Conservation (phyloP, 495 filamentous ascomycete genomes). For the Penicillium silybi region DNA sequence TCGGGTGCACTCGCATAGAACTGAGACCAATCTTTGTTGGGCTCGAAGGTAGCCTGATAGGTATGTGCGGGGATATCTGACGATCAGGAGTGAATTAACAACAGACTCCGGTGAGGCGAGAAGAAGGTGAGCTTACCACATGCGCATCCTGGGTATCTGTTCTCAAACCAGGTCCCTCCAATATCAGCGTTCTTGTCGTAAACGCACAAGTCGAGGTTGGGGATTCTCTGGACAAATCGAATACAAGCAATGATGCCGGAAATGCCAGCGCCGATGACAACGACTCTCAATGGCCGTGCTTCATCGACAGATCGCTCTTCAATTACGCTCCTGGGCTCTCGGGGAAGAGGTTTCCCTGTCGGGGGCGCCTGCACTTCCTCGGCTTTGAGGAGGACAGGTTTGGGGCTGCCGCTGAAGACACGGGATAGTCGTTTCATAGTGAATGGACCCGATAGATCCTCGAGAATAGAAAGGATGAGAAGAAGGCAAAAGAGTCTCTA, state of each 20-base stretch:
- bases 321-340: conserved; percentile 15
- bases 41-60: conserved; percentile 51
- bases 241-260: conserved; percentile 61
- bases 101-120: not conserved
- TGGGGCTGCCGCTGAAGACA: conserved; percentile 6
- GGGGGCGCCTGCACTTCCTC: not conserved
- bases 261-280: conserved; percentile 64
- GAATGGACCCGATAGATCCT: not conserved
- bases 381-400: not conserved
- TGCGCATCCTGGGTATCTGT: conserved; percentile 65
- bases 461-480: not conserved
- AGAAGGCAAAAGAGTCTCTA: too few species aligned
- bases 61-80: conserved; percentile 43
- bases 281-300: conserved; percentile 50
- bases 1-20: conserved; percentile 55
- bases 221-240: conserved; percentile 53
- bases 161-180: conserved; percentile 71
- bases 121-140: conserved; percentile 31
- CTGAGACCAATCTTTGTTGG: conserved; percentile 55
- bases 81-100: not conserved
- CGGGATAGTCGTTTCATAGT: conserved; percentile 17
- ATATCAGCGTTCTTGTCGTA: conserved; percentile 79
- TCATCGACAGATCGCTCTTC: conserved; percentile 54
- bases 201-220: conserved; percentile 57
- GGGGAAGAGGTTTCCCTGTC: not conserved